These are phyloP conservation scores for Hibiscus tridactylites DNA, from an alignment of 345 rosid genomes.

Conservation along the genomic window DNA sequence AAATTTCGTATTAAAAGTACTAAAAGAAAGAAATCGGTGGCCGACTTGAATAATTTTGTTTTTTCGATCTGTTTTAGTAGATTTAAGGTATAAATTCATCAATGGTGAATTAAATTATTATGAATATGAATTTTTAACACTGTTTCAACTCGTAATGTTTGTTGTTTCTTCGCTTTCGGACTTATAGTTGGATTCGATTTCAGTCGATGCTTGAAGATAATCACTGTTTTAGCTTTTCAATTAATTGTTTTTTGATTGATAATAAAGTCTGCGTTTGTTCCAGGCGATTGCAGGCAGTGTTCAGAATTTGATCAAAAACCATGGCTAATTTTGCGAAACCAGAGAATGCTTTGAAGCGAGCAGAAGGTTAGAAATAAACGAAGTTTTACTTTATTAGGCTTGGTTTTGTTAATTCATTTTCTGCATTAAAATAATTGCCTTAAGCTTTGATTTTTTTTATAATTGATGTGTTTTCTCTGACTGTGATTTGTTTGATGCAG, in stretches of 20 bases:
- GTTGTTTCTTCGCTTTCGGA: background rate
- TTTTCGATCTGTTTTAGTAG: background rate
- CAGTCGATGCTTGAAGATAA: background rate
- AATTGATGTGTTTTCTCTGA: background rate
- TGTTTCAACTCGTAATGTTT: background rate
- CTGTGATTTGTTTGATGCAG: conserved; percentile 29
- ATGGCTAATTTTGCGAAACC: conserved; percentile 83
- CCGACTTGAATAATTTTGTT: background rate
- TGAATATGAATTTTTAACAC: background rate
- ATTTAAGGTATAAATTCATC: background rate
- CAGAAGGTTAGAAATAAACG: conserved; percentile 51
- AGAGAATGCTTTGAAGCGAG: conserved; percentile 86
- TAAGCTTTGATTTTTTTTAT: background rate
- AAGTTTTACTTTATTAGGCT: background rate
- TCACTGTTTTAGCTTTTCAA: background rate
- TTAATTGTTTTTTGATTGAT: background rate
- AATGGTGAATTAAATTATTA: background rate
- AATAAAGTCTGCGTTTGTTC: background rate
- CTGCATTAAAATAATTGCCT: background rate
- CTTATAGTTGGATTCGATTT: background rate
- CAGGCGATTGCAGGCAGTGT: background rate
- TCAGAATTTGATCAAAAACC: conserved; percentile 16
- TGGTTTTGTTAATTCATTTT: background rate
- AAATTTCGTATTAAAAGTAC: background rate
- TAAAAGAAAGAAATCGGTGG: background rate